phyloP scores from a whole-genome alignment of 2,329 filamentous ascomycete species.

The Colletotrichum euphorbiae region DNA sequence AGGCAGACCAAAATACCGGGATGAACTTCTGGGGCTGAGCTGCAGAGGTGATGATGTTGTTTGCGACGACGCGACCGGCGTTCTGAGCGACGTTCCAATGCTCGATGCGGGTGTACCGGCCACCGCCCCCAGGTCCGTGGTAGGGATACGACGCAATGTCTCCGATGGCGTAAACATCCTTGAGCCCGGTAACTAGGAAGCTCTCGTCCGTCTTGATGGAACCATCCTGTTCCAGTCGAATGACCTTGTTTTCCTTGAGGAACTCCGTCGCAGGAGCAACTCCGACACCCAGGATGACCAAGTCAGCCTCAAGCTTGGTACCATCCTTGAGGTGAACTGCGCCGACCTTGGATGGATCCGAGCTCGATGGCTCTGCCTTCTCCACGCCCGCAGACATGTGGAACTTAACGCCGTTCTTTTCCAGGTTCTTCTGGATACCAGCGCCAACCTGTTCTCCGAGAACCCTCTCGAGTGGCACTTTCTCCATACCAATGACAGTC shows the following conservation, averaged over 20 bases:
- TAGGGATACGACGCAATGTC: constrained; percentile 98
- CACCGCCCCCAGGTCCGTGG: constrained; percentile 85
- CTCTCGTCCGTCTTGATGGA: constrained; percentile 84
- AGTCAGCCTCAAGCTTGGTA: constrained; percentile 83
- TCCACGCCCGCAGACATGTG: constrained; percentile 84
- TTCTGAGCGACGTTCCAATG: constrained; percentile 99
- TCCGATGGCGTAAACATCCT: constrained; percentile 91
- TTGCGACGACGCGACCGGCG: constrained; percentile 82
- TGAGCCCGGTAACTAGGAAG: constrained; percentile 80
- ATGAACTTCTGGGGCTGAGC: constrained; percentile 79
- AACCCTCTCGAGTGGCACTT: constrained; percentile 84
- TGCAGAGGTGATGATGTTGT: constrained; percentile 76
- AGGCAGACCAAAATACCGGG: constrained; percentile 95
- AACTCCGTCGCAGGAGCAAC: constrained; percentile 88
- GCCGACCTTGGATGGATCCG: constrained; percentile 79
- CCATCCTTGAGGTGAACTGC: constrained; percentile 87
- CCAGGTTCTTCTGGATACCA: constrained; percentile 82
- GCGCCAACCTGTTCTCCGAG: constrained; percentile 85
- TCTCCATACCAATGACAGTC: constrained; percentile 89
- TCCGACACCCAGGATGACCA: constrained; percentile 92
- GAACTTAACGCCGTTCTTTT: constrained; percentile 91
- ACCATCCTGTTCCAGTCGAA: constrained; percentile 85
- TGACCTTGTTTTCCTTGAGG: constrained; percentile 75
- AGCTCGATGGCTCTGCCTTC: constrained; percentile 78
- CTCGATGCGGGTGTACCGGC: constrained; percentile 83